Evolutionary conservation across 78 protist species (phyloP).

Genomic region (Dictyostelium capitatum): DNA sequence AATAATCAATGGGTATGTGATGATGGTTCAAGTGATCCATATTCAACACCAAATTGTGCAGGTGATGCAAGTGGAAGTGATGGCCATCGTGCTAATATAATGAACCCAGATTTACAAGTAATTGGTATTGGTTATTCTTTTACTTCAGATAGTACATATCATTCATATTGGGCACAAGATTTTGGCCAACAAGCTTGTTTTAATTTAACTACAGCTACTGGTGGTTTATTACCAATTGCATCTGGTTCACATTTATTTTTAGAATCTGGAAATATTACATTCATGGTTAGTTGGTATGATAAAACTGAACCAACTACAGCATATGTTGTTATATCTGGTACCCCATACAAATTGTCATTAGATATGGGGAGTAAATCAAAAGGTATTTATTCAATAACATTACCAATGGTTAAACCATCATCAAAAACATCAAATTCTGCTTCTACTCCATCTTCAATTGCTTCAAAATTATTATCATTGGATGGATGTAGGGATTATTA

Average conservation of each 20-base stretch:
- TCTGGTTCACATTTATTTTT: slow-evolving; percentile 38
- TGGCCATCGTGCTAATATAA: slow-evolving; percentile 53
- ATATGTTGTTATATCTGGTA: slow-evolving; percentile 18
- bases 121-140: slow-evolving; percentile 37
- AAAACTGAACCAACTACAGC: background rate
- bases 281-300: slow-evolving; percentile 51
- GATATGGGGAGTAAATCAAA: slow-evolving; percentile 35
- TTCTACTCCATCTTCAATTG: background rate
- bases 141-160: background rate
- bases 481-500: slow-evolving; percentile 50
- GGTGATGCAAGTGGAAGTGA: slow-evolving; percentile 28
- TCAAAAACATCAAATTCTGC: background rate
- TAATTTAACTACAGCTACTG: background rate
- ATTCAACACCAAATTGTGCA: slow-evolving; percentile 15
- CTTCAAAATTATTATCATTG: background rate
- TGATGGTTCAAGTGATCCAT: slow-evolving; percentile 40
- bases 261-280: background rate
- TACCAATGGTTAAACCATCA: background rate
- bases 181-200: slow-evolving; percentile 38
- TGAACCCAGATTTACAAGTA: slow-evolving; percentile 9
- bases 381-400: slow-evolving; percentile 29
- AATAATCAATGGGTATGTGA: slow-evolving; percentile 75
- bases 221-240: slow-evolving; percentile 14
- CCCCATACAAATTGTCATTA: background rate
- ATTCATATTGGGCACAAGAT: slow-evolving; percentile 64